Conservation (phyloP, 2,329 filamentous ascomycete species). For the Xylaria sp. region DNA sequence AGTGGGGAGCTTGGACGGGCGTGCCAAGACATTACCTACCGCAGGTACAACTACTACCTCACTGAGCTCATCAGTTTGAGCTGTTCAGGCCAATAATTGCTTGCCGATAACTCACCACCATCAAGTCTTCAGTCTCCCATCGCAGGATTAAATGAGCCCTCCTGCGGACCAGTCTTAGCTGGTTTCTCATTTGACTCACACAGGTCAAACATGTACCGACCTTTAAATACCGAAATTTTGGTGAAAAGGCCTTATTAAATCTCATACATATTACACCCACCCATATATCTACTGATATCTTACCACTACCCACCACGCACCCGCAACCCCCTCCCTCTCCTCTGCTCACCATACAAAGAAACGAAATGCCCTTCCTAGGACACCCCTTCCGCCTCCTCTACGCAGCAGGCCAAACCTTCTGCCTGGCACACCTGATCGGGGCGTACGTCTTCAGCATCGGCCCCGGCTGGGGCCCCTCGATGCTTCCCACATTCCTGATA, state of each 20-base stretch:
- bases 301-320: too few species aligned
- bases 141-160: too few species aligned
- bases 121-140: too few species aligned
- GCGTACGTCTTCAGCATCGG: constrained; percentile 72
- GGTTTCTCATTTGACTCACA: neutral
- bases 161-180: neutral
- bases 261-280: neutral
- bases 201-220: constrained; percentile 16
- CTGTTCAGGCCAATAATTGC: constrained; percentile 12
- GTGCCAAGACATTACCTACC: constrained; percentile 24
- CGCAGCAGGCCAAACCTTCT: constrained; percentile 59
- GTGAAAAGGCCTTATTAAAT: constrained; percentile 9
- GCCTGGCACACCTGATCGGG: constrained; percentile 61
- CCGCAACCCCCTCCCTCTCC: too few species aligned
- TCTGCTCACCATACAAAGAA: too few species aligned
- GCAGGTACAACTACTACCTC: neutral
- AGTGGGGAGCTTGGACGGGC: neutral
- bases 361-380: constrained; percentile 44
- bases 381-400: constrained; percentile 57
- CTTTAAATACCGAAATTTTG: neutral
- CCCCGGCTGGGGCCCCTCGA: constrained; percentile 77
- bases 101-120: constrained; percentile 8
- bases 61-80: neutral
- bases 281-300: too few species aligned
- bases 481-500: constrained; percentile 85